Evolutionary conservation across 257 asterid genomes (phyloP), one percentile per base, ranked within the genome.

Genomic region (Echium plantagineum): DNA sequence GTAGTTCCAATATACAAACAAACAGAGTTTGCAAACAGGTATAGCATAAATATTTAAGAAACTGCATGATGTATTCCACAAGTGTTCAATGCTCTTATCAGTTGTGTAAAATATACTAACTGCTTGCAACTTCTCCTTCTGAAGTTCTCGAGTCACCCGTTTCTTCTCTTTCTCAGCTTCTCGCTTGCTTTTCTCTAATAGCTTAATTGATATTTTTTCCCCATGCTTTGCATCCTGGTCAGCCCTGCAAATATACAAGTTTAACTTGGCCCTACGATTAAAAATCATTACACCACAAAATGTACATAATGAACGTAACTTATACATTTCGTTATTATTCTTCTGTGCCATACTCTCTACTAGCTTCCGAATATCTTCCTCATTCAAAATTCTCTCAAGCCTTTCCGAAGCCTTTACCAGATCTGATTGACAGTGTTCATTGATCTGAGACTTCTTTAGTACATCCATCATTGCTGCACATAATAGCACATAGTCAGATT

Each of bases 91-190:
- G 15, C 47, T 35, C n/a, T 15, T 7, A 7, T 35, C 13, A 35
- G 47, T 35, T 28, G 32, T 28, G n/a, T 28, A 3, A 35, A 35
- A 35, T 2, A 42, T 51, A 54, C 94, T 52, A 75, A 93, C 99
- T 71, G 72, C 84, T 62, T 71, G 90, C 82, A 84, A 57, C 62
- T 76, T 85, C 77, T 89, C 91, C 82, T 72, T 84, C 67, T 74
- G 86, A 66, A 75, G 81, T 72, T 86, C 89, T 60, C 79, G 79
- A 51, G 81, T 85, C 71, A 80, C 67, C 75, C 75, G 86, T 77
- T 69, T 86, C 83, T 72, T 88, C 68, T 80, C 94, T 69, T 74
- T 93, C 79, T 84, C 97, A 72, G 69, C 77, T 67, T 93, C 86
- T 71, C 84, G 75, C 72, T 81, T 81, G 78, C 63, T 77, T 71